These are phyloP conservation scores for Sesbania bispinosa DNA, from an alignment of 306 rosid genomes.

Conservation along the genomic window DNA sequence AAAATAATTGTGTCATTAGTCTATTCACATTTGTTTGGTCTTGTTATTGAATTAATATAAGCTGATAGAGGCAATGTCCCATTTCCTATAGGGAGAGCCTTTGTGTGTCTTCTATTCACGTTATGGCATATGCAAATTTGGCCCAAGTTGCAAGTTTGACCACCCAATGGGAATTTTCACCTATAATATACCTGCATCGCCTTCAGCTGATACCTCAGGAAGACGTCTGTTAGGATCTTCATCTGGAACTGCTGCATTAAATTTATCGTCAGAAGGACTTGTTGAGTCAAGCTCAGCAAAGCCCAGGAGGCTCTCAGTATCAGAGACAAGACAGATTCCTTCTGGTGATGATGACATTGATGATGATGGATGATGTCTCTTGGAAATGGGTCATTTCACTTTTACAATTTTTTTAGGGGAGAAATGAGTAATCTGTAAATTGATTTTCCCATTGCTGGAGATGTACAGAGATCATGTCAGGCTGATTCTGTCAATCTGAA, in stretches of 20 bases:
- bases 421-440: conserved; percentile 64
- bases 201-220: conserved; percentile 55
- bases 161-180: conserved; percentile 82
- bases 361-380: conserved; percentile 47
- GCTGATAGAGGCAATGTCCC: conserved; percentile 25
- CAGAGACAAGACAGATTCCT: conserved; percentile 75
- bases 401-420: conserved; percentile 47
- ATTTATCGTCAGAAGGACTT: conserved; percentile 67
- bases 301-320: conserved; percentile 66
- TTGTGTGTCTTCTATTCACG: conserved; percentile 89
- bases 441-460: conserved; percentile 66
- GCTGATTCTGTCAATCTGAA: conserved; percentile 51
- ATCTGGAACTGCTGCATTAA: conserved; percentile 61
- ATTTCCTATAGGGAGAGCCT: conserved; percentile 73
- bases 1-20: not conserved
- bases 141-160: conserved; percentile 96
- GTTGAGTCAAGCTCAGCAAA: conserved; percentile 65
- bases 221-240: conserved; percentile 67
- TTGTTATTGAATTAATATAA: not conserved
- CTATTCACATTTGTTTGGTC: not conserved
- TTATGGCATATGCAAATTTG: conserved; percentile 95
- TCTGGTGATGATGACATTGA: conserved; percentile 67
- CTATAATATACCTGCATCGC: conserved; percentile 57
- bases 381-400: conserved; percentile 35
- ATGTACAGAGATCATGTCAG: conserved; percentile 68